Percentiles rank a stretch among this genome's conserved stretches.
These are phyloP conservation scores for Boeremia lycopersici DNA, from an alignment of 2,329 filamentous ascomycete genomes.

Conservation along the genomic window DNA sequence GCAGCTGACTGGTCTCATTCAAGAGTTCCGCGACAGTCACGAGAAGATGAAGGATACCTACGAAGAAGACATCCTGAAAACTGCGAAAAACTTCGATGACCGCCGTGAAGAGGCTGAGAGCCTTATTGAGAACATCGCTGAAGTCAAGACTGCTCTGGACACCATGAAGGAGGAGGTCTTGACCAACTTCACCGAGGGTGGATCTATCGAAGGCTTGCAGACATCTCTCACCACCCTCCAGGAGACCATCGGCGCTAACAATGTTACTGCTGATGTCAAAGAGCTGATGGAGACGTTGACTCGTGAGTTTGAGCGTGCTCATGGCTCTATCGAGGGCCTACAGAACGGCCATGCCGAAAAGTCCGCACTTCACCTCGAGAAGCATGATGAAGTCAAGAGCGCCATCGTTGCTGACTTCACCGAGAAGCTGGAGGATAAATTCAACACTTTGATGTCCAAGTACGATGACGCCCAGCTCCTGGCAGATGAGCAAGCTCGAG, in stretches of 20 bases:
- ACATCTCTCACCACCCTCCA: slow-evolving; percentile 71
- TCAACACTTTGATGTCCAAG: slow-evolving; percentile 80
- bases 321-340: slow-evolving; percentile 76
- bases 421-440: slow-evolving; percentile 73
- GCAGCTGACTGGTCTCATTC: slow-evolving; percentile 61
- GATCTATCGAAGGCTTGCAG: slow-evolving; percentile 64
- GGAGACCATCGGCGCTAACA: slow-evolving; percentile 64
- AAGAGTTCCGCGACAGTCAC: slow-evolving; percentile 62
- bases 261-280: slow-evolving; percentile 57
- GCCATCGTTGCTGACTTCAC: slow-evolving; percentile 61
- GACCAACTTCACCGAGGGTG: slow-evolving; percentile 76
- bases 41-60: slow-evolving; percentile 75
- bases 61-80: slow-evolving; percentile 74
- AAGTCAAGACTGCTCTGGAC: slow-evolving; percentile 77
- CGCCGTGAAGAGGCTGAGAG: slow-evolving; percentile 82
- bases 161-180: slow-evolving; percentile 80
- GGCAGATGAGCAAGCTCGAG: slow-evolving; percentile 74
- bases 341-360: slow-evolving; percentile 78
- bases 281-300: slow-evolving; percentile 75
- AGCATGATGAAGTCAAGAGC: slow-evolving; percentile 64
- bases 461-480: slow-evolving; percentile 83
- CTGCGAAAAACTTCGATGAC: slow-evolving; percentile 79
- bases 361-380: slow-evolving; percentile 60
- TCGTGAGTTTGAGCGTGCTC: slow-evolving; percentile 84
- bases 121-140: slow-evolving; percentile 76